Conservation (phyloP, 345 rosid genomes). For the Erucastrum elatum region DNA sequence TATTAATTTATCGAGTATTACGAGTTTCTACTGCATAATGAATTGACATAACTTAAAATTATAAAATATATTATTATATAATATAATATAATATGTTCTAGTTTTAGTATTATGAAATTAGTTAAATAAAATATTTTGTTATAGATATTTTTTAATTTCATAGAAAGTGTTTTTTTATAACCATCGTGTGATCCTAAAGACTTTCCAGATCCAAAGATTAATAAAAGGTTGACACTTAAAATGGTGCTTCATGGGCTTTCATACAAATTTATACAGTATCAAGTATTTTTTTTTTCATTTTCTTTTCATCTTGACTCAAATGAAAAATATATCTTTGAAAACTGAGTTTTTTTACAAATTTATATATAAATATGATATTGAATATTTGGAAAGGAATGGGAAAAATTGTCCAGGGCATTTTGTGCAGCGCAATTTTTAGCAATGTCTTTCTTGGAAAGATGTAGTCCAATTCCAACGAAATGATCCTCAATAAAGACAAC, state of each 20-base stretch:
- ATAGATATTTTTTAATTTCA: too few species aligned
- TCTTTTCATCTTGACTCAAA: background rate
- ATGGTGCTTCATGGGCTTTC: background rate
- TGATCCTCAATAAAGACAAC: slow-evolving; percentile 43
- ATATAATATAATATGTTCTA: background rate
- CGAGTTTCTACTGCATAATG: too few species aligned
- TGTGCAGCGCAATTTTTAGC: slow-evolving; percentile 64
- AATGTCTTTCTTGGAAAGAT: slow-evolving; percentile 50
- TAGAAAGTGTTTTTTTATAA: background rate
- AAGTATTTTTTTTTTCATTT: background rate
- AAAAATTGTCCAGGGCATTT: slow-evolving; percentile 52
- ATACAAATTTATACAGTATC: too few species aligned
- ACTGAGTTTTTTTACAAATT: background rate
- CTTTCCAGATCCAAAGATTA: too few species aligned
- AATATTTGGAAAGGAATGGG: background rate
- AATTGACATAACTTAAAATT: too few species aligned
- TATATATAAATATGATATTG: background rate
- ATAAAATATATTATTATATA: too few species aligned
- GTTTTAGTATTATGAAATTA: too few species aligned
- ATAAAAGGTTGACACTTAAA: background rate
- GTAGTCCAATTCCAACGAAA: slow-evolving; percentile 44
- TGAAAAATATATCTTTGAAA: background rate
- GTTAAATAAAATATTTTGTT: too few species aligned
- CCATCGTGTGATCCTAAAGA: too few species aligned
- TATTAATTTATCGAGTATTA: too few species aligned